Evolutionary conservation across 768 basidiomycete species (phyloP).

Genomic region (Artomyces pyxidatus): DNA sequence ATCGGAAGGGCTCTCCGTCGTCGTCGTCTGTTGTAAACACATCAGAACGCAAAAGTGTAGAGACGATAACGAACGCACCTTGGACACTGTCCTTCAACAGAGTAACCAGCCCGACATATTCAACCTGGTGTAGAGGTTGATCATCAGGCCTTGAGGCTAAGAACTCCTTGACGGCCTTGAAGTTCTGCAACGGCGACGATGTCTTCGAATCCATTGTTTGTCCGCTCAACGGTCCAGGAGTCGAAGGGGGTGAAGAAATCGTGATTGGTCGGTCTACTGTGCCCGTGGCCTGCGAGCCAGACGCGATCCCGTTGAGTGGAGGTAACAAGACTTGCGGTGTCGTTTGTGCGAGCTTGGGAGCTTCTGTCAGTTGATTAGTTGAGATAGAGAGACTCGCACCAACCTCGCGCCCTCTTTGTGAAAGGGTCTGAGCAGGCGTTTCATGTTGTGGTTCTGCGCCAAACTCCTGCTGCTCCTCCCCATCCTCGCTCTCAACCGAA

Average conservation of each 20-base stretch:
- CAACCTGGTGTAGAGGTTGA: constrained; percentile 40
- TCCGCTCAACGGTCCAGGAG: constrained; percentile 9
- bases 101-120: constrained; percentile 46
- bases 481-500: background rate
- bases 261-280: constrained; percentile 12
- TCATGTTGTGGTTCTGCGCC: constrained; percentile 4
- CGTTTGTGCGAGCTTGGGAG: constrained; percentile 4
- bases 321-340: background rate
- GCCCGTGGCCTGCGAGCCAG: background rate
- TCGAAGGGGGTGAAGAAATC: constrained; percentile 13
- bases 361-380: no score
- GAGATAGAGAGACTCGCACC: no score
- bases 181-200: constrained; percentile 32
- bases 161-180: constrained; percentile 42
- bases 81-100: constrained; percentile 45
- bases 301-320: background rate
- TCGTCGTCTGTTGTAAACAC: constrained; percentile 16
- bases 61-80: constrained; percentile 24
- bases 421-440: constrained; percentile 13
- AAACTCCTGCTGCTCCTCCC: constrained; percentile 1
- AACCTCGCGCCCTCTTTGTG: constrained; percentile 13
- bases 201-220: background rate
- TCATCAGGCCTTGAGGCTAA: constrained; percentile 36
- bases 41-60: constrained; percentile 7
- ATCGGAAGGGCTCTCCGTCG: constrained; percentile 49